phyloP scores from a whole-genome alignment of 108 stramenopile genomes.

The Nannochloropsis granulata region DNA sequence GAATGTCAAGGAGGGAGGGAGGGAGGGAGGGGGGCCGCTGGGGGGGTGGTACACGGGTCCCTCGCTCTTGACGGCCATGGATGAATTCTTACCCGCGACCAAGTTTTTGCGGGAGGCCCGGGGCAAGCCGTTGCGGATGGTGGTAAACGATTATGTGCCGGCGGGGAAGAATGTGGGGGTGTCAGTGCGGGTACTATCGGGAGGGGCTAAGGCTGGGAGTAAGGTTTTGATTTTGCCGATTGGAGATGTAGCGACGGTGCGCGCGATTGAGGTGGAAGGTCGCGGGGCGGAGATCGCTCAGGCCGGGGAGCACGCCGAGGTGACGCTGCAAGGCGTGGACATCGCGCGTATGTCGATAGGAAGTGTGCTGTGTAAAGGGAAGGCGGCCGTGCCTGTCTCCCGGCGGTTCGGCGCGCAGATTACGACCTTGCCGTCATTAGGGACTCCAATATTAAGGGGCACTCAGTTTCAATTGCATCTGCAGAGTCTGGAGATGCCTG shows the following conservation, averaged over 20 bases:
- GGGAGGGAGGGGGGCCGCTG: constrained; percentile 1
- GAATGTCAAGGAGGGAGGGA: constrained; percentile 32
- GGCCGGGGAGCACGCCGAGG: constrained; percentile 74
- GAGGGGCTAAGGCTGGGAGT: constrained; percentile 51
- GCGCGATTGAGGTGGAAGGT: constrained; percentile 48
- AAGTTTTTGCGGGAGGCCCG: background rate
- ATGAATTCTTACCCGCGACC: constrained; percentile 30
- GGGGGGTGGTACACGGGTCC: constrained; percentile 54
- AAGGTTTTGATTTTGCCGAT: constrained; percentile 55
- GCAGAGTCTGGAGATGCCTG: constrained; percentile 31
- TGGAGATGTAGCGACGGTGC: constrained; percentile 53
- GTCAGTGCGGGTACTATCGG: constrained; percentile 37
- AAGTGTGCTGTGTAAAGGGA: constrained; percentile 52
- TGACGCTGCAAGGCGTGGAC: constrained; percentile 56
- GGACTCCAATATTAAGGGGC: constrained; percentile 46
- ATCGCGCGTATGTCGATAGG: constrained; percentile 52
- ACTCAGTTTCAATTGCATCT: constrained; percentile 47
- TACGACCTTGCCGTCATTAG: constrained; percentile 6
- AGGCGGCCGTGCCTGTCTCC: constrained; percentile 41
- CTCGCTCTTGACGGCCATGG: constrained; percentile 47
- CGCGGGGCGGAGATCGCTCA: constrained; percentile 38
- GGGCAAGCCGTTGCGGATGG: constrained; percentile 13
- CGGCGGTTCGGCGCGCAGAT: constrained; percentile 43
- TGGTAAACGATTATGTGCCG: constrained; percentile 10
- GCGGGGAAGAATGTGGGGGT: constrained; percentile 11